These are phyloP conservation scores for Cystobasidium sp. DNA, from an alignment of 1,284 basidiomycete genomes.

Conservation along the genomic window DNA sequence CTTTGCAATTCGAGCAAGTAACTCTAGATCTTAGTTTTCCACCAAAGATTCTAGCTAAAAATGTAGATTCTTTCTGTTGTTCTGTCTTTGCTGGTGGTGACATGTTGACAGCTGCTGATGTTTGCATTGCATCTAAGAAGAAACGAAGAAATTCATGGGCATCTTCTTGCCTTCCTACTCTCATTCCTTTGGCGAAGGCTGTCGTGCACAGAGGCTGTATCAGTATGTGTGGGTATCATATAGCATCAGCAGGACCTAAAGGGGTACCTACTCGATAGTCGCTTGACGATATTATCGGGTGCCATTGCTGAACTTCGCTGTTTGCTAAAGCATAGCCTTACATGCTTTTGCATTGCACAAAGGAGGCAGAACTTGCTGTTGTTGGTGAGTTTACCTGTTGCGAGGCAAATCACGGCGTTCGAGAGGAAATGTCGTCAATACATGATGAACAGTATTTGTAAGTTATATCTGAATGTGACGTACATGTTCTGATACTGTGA, in stretches of 20 bases:
- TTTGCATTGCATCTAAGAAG: constrained; percentile 71
- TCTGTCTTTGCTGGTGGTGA: constrained; percentile 12
- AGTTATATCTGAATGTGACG: constrained; percentile 54
- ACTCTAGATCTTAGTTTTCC: constrained; percentile 91
- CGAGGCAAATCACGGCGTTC: not conserved
- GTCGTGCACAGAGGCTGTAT: not conserved
- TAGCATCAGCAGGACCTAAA: too few relatives aligned
- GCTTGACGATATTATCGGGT: constrained; percentile 47
- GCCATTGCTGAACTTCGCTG: constrained; percentile 14
- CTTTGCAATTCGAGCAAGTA: constrained; percentile 77
- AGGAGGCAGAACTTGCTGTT: constrained; percentile 71
- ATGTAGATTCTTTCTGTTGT: constrained; percentile 71
- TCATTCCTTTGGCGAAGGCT: constrained; percentile 92
- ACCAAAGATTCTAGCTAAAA: constrained; percentile 93
- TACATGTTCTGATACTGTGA: constrained; percentile 64
- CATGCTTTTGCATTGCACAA: constrained; percentile 68
- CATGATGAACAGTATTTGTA: constrained; percentile 55
- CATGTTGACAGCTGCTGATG: constrained; percentile 37
- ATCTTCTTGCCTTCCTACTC: constrained; percentile 91
- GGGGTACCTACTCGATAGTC: constrained; percentile 51
- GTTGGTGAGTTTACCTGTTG: constrained; percentile 50
- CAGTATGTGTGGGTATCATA: not conserved
- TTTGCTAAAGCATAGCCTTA: constrained; percentile 62
- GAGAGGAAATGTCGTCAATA: constrained; percentile 11
- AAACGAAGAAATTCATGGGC: constrained; percentile 98